Evolutionary conservation across 768 basidiomycete species (phyloP), one percentile per base, ranked within the genome.

Genomic region (Leccinum imitatum): DNA sequence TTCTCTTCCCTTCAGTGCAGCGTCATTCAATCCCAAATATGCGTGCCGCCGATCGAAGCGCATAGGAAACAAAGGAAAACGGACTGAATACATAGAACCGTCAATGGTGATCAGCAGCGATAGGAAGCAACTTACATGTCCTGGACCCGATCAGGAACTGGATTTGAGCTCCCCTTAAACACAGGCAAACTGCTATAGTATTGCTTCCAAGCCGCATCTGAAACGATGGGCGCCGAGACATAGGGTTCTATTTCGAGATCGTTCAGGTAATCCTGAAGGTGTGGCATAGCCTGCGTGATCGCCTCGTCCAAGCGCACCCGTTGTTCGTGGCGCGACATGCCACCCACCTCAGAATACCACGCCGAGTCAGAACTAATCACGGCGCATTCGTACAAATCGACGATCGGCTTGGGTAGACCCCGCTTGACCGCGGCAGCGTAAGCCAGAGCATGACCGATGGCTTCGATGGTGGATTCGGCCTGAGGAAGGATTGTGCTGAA

Each of bases 361-460:
- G 23, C 48, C 48, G 77, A 6, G 79, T 46, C 19, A 37, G 37
- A 37, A 37, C 3, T 2, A 3, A 37, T 37, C 37, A 46, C 44
- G 9, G 44, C 76, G 56, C 78, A 79, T 65, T 82, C 83, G 67
- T 84, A 87, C 8, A 87, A 67, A 57, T 85, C 83, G 33, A 87
- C 73, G 30, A 88, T 76, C 17, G 78, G 75, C 63, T 75, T 71
- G 3, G 81, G 80, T 30, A 86, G 66, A 4, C 75, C 76, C 13
- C 75, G 73, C 35, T 73, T 72, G 48, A 79, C 59, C 17, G 79
- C 85, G 17, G 82, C 81, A 6, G 84, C 81, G 66, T 86, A 86
- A 3, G 86, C 83, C 46, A 84, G 74, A 15, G 84, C 81, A 65
- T 87, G 84, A 4, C 87, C 86, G 46, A 87, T 82, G n/a, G 86